Base-by-base conservation (phyloP, 2,329 filamentous ascomycete genomes). In the Chaetomium globosum region DNA sequence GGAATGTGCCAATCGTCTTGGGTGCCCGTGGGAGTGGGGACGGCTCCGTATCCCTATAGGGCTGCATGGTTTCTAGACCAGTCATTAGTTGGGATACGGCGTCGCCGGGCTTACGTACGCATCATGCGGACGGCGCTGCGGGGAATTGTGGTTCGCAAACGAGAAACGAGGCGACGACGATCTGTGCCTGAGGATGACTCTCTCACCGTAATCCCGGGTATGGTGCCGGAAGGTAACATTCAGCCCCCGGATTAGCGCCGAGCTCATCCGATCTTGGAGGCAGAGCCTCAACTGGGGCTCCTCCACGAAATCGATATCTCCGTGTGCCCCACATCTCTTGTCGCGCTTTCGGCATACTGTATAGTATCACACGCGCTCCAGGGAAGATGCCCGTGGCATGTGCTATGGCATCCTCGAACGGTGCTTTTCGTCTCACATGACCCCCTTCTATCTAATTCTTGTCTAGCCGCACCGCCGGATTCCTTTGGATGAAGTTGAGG, bases 391-490 rank as follows among this genome's bases (percentile, higher is more conserved):
- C 26, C n/a, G n/a, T n/a, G 26, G 12, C 23, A 43, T 4, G 23
- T 12, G 3, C 6, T 46, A 23, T 30, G 36, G 55, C 56, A 33
- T 52, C 43, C 51, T 53, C 23, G 31, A 53, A 58, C 39, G 53
- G 30, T 23, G 28, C 13, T 16, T 28, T 26, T 56, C 65, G 59
- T 58, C 31, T 56, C 30, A 9, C 58, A 16, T 56, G 28, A 64
- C 63, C 60, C 61, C 61, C 51, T n/a, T 67, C 54, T 63, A 56
- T 77, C 74, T 87, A 94, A 72, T 92, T 86, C 81, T 93, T 94
- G 73, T 96, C 91, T 76, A 98, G 81, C 77, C 94, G 85, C 67
- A 98, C 93, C 23, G 94, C 95, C 12, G 94, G 89, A 79, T 96
- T 97, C 71, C 84, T 88, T 82, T 96, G 89, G 71, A 99, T 93